Evolutionary conservation across 2,329 filamentous ascomycete species (phyloP), one percentile per base, ranked within the genome.

Genomic region (Cladosporium sp.): DNA sequence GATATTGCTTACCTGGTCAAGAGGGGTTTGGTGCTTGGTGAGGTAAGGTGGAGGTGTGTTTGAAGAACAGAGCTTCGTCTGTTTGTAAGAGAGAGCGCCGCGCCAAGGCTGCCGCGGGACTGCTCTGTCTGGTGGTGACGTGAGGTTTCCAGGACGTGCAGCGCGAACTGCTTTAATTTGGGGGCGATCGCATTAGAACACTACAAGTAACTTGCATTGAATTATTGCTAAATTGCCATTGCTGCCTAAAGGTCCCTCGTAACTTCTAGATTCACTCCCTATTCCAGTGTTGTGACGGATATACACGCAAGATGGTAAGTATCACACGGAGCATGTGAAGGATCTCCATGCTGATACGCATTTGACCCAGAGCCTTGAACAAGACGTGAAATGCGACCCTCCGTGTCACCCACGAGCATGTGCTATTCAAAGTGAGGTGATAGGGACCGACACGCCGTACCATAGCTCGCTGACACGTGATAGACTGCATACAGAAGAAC

Each of bases 391-490:
- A 59, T 82, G 83, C 35, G 83, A 89, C 67, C 90, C 90, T 61
- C 88, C 92, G 22, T 97, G 92, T 70, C 91, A 96, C 77, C 84
- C 91, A 58, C 83, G 88, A 69, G 93, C 92, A 61, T 97, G 92
- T 75, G 91, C 90, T 8, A 96, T 97, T 60, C 92, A 97, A 83
- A 83, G 92, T 94, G 74, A 68, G 69, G 28, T 8, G 10, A 3
- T 19, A 4, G 10, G 10, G 15, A 13, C 8, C 12, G 24, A 9
- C n/a, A 20, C 3, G 13, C 24, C 10, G 13, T 20, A 24, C 3
- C n/a, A 24, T n/a, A 25, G 28, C 53, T 40, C 22, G 24, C 7
- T 10, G 48, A 40, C 15, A 57, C 32, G 42, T 24, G 45, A 36
- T 47, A 36, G 40, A 32, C 67, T 99, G 94, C 69, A 79, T 99